Evolutionary conservation across 2,329 filamentous ascomycete genomes (phyloP), one percentile per base, ranked within the genome.

Genomic region (Trichoderma guizhouense): DNA sequence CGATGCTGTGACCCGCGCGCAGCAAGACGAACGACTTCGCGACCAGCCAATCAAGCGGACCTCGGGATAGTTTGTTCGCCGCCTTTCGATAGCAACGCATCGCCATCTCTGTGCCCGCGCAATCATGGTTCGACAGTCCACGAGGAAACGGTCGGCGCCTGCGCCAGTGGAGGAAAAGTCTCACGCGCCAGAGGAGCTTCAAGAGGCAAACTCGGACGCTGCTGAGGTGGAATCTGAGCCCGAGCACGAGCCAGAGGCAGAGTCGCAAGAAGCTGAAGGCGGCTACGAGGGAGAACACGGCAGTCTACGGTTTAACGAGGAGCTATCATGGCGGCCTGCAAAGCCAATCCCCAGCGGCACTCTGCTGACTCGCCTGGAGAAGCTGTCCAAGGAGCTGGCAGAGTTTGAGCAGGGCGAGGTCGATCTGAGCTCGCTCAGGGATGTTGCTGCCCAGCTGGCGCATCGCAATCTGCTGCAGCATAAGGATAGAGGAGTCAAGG

Each of bases 401-500:
- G 91, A 92, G 72, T 89, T 97, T 78, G 95, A 97, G 73, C 95
- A 98, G 81, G 95, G 97, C 77, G 91, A 92, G 72, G 90, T 92
- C 72, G 90, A 97, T 73, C 89, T 92, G 76, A 89, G 92, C n/a
- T 95, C 94, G n/a, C 87, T 98, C 75, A 89, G 87, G 73, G 90
- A 91, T 65, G 93, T 97, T 74, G 93, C 95, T 67, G 92, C 94
- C 79, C 93, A 97, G 77, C 87, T 99, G 58, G 93, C 91, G 7
- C 90, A 91, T 74, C 90, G 91, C 73, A 94, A 96, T 78, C 86
- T 99, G 28, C 84, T 99, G 61, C 90, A 89, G 72, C 96, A 99
- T 83, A 97, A 97, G 84, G 96, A 99, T 81, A 92, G 91, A 75
- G 96, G 96, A 71, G 94, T 99, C 75, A 92, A 93, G 81, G 95